Conservation (phyloP, 805 yeast species). For the Torulaspora maleeae region DNA sequence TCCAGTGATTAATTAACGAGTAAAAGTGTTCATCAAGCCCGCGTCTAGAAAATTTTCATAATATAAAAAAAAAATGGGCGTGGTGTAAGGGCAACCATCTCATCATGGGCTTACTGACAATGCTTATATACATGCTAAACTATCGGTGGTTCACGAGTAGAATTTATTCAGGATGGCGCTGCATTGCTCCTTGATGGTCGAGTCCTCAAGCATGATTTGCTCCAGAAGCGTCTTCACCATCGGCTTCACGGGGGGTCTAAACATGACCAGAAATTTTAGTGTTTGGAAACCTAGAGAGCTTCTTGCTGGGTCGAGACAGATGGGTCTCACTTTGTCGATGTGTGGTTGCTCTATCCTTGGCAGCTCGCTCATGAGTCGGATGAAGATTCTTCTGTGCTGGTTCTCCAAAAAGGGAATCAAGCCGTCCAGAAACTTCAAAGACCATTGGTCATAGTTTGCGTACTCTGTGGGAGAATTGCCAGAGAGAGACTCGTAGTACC, state of each 20-base stretch:
- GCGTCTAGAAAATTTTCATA: background rate
- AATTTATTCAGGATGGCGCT: constrained; percentile 28
- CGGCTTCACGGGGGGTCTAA: constrained; percentile 75
- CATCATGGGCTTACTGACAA: background rate
- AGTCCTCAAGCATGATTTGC: constrained; percentile 25
- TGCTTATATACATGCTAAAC: background rate
- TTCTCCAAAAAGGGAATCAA: constrained; percentile 81
- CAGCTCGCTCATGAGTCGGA: constrained; percentile 79
- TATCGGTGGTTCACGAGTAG: constrained; percentile 6
- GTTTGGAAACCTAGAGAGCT: constrained; percentile 76
- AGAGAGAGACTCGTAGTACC: constrained; percentile 55
- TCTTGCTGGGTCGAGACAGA: constrained; percentile 84
- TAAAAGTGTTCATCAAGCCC: background rate
- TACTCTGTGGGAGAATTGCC: background rate
- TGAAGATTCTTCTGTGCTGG: constrained; percentile 71
- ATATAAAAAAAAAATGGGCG: background rate
- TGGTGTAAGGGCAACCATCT: constrained; percentile 10
- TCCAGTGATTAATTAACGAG: background rate
- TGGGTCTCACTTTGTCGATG: constrained; percentile 59
- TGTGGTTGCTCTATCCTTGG: constrained; percentile 66
- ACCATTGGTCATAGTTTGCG: constrained; percentile 60
- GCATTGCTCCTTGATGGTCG: constrained; percentile 26
- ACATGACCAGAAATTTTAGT: constrained; percentile 77
- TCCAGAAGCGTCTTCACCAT: constrained; percentile 32
- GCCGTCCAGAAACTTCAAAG: constrained; percentile 65